A percentile compares a stretch with the other conserved stretches of the same genome.
Evolutionary conservation across 768 basidiomycete species (phyloP).

Genomic region (Phaeolepiota aurea): DNA sequence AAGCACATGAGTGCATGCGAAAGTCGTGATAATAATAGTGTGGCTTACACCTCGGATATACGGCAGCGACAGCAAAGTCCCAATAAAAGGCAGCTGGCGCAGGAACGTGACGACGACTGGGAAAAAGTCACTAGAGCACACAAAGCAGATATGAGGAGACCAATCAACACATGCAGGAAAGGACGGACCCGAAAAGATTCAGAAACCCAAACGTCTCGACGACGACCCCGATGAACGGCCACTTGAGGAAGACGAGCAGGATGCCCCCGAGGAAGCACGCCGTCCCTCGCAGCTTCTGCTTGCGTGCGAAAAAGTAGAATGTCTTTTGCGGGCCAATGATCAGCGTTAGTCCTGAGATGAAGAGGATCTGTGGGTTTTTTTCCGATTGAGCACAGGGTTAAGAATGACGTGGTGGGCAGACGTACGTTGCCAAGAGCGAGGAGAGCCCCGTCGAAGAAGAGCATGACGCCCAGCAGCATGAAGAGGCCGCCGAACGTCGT

Average conservation of each 20-base stretch:
- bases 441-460: slow-evolving; percentile 94
- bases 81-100: slow-evolving; percentile 88
- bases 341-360: slow-evolving; percentile 87
- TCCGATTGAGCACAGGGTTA: not conserved
- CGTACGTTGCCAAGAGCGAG: slow-evolving; percentile 93
- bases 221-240: slow-evolving; percentile 89
- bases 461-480: slow-evolving; percentile 92
- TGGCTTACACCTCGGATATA: slow-evolving; percentile 76
- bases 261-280: slow-evolving; percentile 86
- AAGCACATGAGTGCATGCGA: no score
- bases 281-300: slow-evolving; percentile 89
- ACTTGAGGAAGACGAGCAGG: slow-evolving; percentile 88
- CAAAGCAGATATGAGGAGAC: slow-evolving; percentile 3
- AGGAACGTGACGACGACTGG: slow-evolving; percentile 97
- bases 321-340: slow-evolving; percentile 98
- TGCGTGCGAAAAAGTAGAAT: slow-evolving; percentile 95
- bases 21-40: no score
- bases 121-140: slow-evolving; percentile 82
- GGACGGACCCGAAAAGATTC: slow-evolving; percentile 86
- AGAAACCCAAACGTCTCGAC: slow-evolving; percentile 96
- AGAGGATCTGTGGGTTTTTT: slow-evolving; percentile 78
- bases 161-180: not conserved
- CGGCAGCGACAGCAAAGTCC: slow-evolving; percentile 78
- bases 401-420: not conserved
- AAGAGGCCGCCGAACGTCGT: slow-evolving; percentile 93